phyloP scores from a whole-genome alignment of 2,329 filamentous ascomycete species.

The Neopestalotiopsis clavispora region DNA sequence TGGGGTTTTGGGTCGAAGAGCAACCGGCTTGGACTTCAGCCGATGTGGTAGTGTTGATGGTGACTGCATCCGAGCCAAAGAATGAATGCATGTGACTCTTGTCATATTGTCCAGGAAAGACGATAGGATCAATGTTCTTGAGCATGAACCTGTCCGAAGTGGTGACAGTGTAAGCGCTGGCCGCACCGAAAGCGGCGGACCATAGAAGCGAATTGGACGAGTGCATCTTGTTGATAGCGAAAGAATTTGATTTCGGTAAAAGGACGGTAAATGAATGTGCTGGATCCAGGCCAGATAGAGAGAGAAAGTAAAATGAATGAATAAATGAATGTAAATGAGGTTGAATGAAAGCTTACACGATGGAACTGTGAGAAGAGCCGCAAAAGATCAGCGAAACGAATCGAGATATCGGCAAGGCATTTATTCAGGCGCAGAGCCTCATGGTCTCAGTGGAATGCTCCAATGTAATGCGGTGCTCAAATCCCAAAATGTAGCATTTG shows the following conservation, averaged over 20 bases:
- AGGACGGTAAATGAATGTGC: too few species aligned
- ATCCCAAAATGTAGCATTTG: neutral
- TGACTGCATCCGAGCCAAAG: constrained; percentile 29
- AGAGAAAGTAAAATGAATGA: neutral
- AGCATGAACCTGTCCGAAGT: constrained; percentile 25
- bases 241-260: neutral
- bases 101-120: constrained; percentile 26
- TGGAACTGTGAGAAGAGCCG: neutral
- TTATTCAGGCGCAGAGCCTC: neutral
- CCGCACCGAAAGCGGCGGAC: constrained; percentile 6
- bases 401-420: neutral
- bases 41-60: constrained; percentile 28
- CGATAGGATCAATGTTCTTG: constrained; percentile 33
- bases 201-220: neutral
- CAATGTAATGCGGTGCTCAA: neutral
- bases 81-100: constrained; percentile 32
- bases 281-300: neutral
- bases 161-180: constrained; percentile 9
- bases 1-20: constrained; percentile 33
- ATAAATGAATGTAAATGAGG: neutral
- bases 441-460: neutral
- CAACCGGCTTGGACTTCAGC: constrained; percentile 35
- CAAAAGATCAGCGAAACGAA: neutral
- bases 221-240: neutral
- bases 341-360: neutral